Conservation (phyloP, 306 rosid species). For the Amphicarpaea edgeworthii region DNA sequence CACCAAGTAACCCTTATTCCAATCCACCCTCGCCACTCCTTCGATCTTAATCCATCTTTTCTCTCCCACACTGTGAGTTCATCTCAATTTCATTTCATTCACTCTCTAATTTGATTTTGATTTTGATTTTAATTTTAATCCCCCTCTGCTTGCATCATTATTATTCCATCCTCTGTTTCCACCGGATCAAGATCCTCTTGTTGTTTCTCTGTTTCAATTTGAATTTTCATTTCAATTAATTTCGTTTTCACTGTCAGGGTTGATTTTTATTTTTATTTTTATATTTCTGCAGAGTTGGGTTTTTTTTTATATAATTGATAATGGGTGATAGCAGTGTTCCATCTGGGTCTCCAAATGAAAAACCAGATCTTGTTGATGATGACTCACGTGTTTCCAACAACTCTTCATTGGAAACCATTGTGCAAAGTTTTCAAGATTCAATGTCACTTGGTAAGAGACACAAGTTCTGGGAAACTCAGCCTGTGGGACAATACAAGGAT, state of each 20-base stretch:
- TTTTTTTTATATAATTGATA: not conserved
- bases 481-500: slow-evolving; percentile 87
- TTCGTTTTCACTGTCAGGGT: not conserved
- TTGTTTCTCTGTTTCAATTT: not conserved
- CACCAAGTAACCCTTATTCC: not conserved
- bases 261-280: not conserved
- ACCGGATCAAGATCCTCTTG: slow-evolving; percentile 5
- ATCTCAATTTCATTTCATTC: not conserved
- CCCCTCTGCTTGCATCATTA: too few relatives aligned
- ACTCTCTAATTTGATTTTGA: too few relatives aligned
- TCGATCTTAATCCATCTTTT: not conserved
- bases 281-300: not conserved
- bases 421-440: slow-evolving; percentile 68
- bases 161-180: not conserved
- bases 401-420: slow-evolving; percentile 62
- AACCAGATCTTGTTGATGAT: slow-evolving; percentile 43
- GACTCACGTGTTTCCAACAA: not conserved
- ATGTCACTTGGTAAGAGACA: slow-evolving; percentile 66
- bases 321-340: slow-evolving; percentile 40
- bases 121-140: too few relatives aligned
- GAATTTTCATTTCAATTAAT: not conserved
- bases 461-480: slow-evolving; percentile 59
- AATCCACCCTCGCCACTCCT: not conserved
- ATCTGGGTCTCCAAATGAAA: slow-evolving; percentile 42
- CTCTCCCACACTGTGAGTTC: not conserved